These are phyloP conservation scores for Hypoxylon sp. DNA, from an alignment of 2,329 filamentous ascomycete species.

Conservation along the genomic window DNA sequence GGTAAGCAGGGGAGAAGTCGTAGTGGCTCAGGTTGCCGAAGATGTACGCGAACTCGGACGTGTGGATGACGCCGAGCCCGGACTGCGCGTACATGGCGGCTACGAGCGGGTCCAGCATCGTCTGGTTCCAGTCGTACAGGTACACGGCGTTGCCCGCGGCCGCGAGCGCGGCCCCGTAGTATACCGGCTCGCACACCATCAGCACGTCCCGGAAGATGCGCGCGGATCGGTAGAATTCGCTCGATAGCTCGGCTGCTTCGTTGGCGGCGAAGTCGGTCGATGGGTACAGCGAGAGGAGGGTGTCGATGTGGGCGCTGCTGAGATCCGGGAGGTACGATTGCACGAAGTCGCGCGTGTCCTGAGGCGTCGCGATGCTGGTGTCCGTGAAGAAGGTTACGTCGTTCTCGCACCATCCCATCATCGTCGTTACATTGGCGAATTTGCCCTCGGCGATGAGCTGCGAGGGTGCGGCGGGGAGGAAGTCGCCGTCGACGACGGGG, in stretches of 20 bases:
- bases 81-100: constrained; percentile 51
- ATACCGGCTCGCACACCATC: constrained; percentile 65
- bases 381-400: constrained; percentile 63
- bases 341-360: constrained; percentile 60
- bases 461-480: constrained; percentile 63
- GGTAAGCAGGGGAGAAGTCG: constrained; percentile 54
- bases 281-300: constrained; percentile 67
- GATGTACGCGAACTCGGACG: constrained; percentile 68
- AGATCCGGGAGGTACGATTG: constrained; percentile 58
- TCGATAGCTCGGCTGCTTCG: constrained; percentile 57
- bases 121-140: constrained; percentile 69
- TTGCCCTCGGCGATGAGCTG: constrained; percentile 58
- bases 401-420: constrained; percentile 62
- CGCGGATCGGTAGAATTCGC: constrained; percentile 66
- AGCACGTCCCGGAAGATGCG: constrained; percentile 67
- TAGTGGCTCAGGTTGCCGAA: constrained; percentile 65
- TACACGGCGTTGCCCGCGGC: constrained; percentile 60
- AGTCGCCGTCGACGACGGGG: constrained; percentile 65
- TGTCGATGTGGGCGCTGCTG: constrained; percentile 54
- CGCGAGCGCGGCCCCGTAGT: constrained; percentile 59
- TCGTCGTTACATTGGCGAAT: constrained; percentile 60
- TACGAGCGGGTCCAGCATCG: constrained; percentile 64
- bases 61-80: constrained; percentile 65
- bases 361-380: constrained; percentile 56
- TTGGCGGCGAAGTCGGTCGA: constrained; percentile 61